Percentiles rank a stretch among this genome's conserved stretches.
Evolutionary conservation across 441 rosid genomes (phyloP).

Genomic region (Populus trichocarpa): DNA sequence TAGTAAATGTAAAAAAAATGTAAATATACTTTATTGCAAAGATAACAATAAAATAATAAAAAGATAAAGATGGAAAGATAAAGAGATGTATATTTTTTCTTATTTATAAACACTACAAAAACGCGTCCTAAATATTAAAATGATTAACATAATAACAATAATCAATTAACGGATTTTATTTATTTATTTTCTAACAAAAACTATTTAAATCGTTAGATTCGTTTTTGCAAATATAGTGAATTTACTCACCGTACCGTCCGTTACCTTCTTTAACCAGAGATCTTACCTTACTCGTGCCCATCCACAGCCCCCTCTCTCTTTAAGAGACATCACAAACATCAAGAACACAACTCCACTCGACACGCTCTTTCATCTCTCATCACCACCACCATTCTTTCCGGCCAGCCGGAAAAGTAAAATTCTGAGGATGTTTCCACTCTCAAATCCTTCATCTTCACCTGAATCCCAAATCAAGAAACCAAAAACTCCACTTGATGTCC

Average conservation of each 20-base stretch:
- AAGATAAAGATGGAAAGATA: too few relatives aligned
- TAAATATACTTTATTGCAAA: too few relatives aligned
- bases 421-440: slow-evolving; percentile 48
- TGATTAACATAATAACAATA: background rate
- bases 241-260: background rate
- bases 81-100: too few relatives aligned
- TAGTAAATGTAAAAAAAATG: too few relatives aligned
- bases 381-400: too few relatives aligned
- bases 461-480: slow-evolving; percentile 38
- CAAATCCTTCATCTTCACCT: slow-evolving; percentile 42
- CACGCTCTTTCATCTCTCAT: background rate
- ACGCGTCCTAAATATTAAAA: background rate
- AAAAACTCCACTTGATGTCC: slow-evolving; percentile 29
- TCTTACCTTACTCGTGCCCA: slow-evolving; percentile 12
- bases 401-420: background rate
- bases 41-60: too few relatives aligned
- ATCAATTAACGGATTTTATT: background rate
- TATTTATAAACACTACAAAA: background rate
- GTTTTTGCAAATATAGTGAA: background rate
- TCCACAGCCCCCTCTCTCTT: background rate
- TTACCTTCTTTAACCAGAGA: background rate
- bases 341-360: background rate
- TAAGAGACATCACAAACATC: background rate
- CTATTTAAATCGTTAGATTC: background rate
- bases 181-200: too few relatives aligned